phyloP scores from a whole-genome alignment of 805 yeast genomes.

The Candida krabiensis region DNA sequence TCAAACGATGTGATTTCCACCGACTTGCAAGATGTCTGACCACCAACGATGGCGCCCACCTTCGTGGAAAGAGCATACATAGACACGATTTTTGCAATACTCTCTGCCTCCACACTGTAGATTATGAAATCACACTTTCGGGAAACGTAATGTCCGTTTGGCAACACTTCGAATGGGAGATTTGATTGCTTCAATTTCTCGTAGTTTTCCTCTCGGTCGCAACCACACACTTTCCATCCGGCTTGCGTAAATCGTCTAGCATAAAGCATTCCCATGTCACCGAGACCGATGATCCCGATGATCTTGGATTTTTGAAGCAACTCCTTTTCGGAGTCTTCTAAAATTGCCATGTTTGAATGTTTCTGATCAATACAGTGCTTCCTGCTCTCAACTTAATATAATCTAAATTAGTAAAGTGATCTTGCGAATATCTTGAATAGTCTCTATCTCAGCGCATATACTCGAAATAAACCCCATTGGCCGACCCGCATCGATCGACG shows the following conservation, averaged over 20 bases:
- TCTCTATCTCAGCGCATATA: too few relatives aligned
- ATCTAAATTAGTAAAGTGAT: too few relatives aligned
- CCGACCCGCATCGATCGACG: too few relatives aligned
- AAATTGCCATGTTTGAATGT: slow-evolving; percentile 13
- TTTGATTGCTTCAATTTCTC: slow-evolving; percentile 41
- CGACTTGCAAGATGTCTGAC: slow-evolving; percentile 93
- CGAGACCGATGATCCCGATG: slow-evolving; percentile 92
- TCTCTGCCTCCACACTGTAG: slow-evolving; percentile 92
- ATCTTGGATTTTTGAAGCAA: slow-evolving; percentile 39
- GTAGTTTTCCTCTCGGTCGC: slow-evolving; percentile 73
- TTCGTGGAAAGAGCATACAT: slow-evolving; percentile 86
- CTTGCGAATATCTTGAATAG: too few relatives aligned
- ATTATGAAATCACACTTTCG: slow-evolving; percentile 79
- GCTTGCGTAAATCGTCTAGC: slow-evolving; percentile 75
- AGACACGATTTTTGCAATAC: slow-evolving; percentile 68
- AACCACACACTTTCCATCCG: slow-evolving; percentile 89
- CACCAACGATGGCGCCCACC: slow-evolving; percentile 91
- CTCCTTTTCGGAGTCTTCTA: slow-evolving; percentile 15
- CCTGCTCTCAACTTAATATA: too few relatives aligned
- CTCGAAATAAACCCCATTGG: too few relatives aligned
- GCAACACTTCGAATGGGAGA: slow-evolving; percentile 53
- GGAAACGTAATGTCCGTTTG: slow-evolving; percentile 82
- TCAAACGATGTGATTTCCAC: slow-evolving; percentile 91
- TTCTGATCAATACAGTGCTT: too few relatives aligned
- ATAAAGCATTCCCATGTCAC: slow-evolving; percentile 94